Percentiles rank a stretch among this genome's conserved stretches.
Conservation (phyloP, 805 yeast genomes). For the Helenozyma rhizophorensis region DNA sequence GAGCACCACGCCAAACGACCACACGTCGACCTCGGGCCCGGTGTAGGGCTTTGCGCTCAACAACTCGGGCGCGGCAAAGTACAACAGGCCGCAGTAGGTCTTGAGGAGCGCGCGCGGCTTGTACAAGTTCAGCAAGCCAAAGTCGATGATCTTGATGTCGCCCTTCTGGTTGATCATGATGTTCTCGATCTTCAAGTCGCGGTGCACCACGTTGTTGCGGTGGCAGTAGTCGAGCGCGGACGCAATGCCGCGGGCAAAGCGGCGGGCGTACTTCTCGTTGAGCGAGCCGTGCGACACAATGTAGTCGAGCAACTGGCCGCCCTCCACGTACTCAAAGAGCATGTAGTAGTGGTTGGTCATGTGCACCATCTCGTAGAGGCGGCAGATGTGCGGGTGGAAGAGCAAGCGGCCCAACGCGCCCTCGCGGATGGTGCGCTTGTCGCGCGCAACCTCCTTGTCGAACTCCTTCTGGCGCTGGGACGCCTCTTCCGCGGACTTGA, state of each 20-base stretch:
- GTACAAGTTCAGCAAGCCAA: slow-evolving; percentile 88
- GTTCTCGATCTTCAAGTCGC: slow-evolving; percentile 94
- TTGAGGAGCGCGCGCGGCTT: slow-evolving; percentile 67
- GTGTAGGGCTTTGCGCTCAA: slow-evolving; percentile 86
- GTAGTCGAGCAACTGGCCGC: slow-evolving; percentile 96
- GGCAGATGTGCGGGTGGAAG: slow-evolving; percentile 88
- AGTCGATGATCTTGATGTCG: slow-evolving; percentile 92
- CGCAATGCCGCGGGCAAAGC: slow-evolving; percentile 91
- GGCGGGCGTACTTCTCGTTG: slow-evolving; percentile 90
- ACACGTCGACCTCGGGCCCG: slow-evolving; percentile 97
- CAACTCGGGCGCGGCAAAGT: slow-evolving; percentile 98
- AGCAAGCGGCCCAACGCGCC: slow-evolving; percentile 89
- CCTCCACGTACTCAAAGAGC: slow-evolving; percentile 94
- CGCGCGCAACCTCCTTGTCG: slow-evolving; percentile 84
- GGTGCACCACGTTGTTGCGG: slow-evolving; percentile 89
- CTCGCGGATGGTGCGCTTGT: slow-evolving; percentile 88
- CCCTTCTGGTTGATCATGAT: slow-evolving; percentile 92
- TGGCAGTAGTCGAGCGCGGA: slow-evolving; percentile 93
- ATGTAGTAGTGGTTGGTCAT: slow-evolving; percentile 97
- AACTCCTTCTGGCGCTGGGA: slow-evolving; percentile 62
- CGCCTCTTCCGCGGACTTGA: slow-evolving; percentile 53
- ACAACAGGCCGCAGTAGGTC: slow-evolving; percentile 95
- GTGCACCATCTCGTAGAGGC: slow-evolving; percentile 88
- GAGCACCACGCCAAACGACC: slow-evolving; percentile 97
- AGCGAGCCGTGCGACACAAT: slow-evolving; percentile 94